Percentiles rank a stretch among this genome's conserved stretches.
phyloP scores from a whole-genome alignment of 768 basidiomycete species.

The Boletus patriciae region DNA sequence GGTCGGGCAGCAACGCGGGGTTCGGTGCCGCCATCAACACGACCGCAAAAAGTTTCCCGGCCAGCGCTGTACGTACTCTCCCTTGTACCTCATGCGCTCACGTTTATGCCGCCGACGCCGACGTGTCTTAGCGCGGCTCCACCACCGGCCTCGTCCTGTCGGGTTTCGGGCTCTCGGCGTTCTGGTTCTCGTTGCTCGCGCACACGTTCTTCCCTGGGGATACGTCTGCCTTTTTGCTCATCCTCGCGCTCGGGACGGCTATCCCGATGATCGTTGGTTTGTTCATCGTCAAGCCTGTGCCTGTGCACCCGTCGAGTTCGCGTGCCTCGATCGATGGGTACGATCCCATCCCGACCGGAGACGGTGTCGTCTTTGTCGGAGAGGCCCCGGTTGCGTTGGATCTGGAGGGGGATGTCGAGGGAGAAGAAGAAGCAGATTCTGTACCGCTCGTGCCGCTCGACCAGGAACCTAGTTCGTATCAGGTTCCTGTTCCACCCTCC shows the following conservation, averaged over 20 bases:
- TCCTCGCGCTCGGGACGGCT: slow-evolving; percentile 77
- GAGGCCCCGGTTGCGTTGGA: slow-evolving; percentile 17
- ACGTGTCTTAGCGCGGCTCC: slow-evolving; percentile 60
- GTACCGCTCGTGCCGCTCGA: slow-evolving; percentile 25
- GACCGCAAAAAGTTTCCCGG: slow-evolving; percentile 81
- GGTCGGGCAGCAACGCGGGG: slow-evolving; percentile 74
- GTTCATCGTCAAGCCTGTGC: slow-evolving; percentile 67
- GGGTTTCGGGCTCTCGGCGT: slow-evolving; percentile 89
- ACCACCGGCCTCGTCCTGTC: slow-evolving; percentile 79
- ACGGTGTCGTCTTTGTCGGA: slow-evolving; percentile 24
- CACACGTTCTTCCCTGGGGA: slow-evolving; percentile 73
- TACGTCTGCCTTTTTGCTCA: slow-evolving; percentile 71
- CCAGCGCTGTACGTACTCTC: slow-evolving; percentile 55
- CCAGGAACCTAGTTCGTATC: slow-evolving; percentile 20
- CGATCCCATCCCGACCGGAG: slow-evolving; percentile 16
- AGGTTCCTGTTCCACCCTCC: slow-evolving; percentile 18
- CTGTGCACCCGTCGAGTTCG: slow-evolving; percentile 44
- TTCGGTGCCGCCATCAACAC: slow-evolving; percentile 69
- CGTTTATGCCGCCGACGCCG: not conserved
- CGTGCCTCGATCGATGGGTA: slow-evolving; percentile 14
- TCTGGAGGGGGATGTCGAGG: slow-evolving; percentile 11
- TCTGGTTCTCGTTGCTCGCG: slow-evolving; percentile 80
- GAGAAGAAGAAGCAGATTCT: slow-evolving; percentile 18
- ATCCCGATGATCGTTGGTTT: slow-evolving; percentile 76
- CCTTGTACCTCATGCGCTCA: too few relatives aligned